A percentile compares a stretch with the other conserved stretches of the same genome.
phyloP scores from a whole-genome alignment of 805 yeast species.

The Pichia insulana region DNA sequence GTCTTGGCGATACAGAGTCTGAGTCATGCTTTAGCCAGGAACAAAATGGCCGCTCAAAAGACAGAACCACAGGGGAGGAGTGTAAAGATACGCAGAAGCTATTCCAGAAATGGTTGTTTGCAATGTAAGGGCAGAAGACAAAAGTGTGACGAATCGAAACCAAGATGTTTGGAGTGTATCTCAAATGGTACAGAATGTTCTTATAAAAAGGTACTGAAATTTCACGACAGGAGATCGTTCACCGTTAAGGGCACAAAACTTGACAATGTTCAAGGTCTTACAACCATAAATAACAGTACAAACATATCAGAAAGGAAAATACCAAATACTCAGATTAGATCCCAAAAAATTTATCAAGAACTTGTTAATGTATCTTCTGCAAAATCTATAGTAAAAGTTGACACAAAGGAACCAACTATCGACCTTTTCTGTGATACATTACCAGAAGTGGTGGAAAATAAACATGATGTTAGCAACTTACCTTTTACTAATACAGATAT shows the following conservation, averaged over 20 bases:
- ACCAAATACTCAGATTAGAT: not conserved
- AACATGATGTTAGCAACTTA: not conserved
- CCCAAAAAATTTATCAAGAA: too few relatives aligned
- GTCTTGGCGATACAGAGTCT: too few relatives aligned
- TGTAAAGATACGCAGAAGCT: conserved; percentile 29
- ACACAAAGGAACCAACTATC: not conserved
- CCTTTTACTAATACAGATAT: not conserved
- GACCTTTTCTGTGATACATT: conserved; percentile 12
- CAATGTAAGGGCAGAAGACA: conserved; percentile 38
- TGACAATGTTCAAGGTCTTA: not conserved
- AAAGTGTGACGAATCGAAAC: conserved; percentile 34
- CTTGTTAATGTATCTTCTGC: not conserved
- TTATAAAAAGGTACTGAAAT: conserved; percentile 29
- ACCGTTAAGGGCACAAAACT: conserved; percentile 14
- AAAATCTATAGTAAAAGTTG: not conserved
- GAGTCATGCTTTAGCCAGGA: too few relatives aligned
- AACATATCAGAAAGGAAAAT: not conserved
- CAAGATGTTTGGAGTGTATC: conserved; percentile 34
- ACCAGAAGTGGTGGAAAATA: conserved; percentile 21
- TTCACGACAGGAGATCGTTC: conserved; percentile 25
- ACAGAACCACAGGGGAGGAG: not conserved
- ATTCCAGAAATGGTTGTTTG: conserved; percentile 37
- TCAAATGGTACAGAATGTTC: conserved; percentile 30
- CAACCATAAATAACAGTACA: too few relatives aligned
- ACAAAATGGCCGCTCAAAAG: not conserved